These are phyloP conservation scores for Anthracocystis setariae DNA, from an alignment of 1,284 basidiomycete species.

Conservation along the genomic window DNA sequence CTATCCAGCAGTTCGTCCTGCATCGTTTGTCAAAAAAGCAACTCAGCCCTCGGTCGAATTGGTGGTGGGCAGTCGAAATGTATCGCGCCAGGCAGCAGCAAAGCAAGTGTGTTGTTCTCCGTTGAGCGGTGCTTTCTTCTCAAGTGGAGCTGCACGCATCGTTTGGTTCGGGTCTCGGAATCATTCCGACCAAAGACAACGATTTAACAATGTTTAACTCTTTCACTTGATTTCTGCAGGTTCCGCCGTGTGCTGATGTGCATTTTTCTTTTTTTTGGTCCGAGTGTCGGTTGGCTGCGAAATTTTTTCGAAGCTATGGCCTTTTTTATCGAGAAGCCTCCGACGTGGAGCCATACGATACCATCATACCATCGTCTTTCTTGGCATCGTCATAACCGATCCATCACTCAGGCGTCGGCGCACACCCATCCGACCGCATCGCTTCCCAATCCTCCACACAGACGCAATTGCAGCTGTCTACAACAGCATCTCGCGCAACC, in stretches of 20 bases:
- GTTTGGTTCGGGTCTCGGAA: conserved; percentile 1
- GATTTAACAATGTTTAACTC: conserved; percentile 6
- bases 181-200: neutral
- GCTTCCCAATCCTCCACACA: no score
- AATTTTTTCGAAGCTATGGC: conserved; percentile 22
- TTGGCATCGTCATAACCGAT: neutral
- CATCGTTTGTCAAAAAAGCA: neutral
- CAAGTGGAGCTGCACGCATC: conserved; percentile 6
- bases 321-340: conserved; percentile 10
- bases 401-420: neutral
- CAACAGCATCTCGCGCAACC: no score
- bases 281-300: neutral
- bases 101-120: neutral
- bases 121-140: neutral
- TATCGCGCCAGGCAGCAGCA: no score
- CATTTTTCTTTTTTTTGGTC: conserved; percentile 4
- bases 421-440: no score
- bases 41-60: neutral
- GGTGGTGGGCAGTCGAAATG: neutral
- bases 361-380: neutral
- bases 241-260: conserved; percentile 16
- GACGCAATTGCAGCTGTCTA: no score
- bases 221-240: neutral
- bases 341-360: neutral
- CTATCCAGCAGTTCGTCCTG: conserved; percentile 26